Evolutionary conservation across 176 grass and related monocot genomes (phyloP).

Genomic region (Juncus effusus): DNA sequence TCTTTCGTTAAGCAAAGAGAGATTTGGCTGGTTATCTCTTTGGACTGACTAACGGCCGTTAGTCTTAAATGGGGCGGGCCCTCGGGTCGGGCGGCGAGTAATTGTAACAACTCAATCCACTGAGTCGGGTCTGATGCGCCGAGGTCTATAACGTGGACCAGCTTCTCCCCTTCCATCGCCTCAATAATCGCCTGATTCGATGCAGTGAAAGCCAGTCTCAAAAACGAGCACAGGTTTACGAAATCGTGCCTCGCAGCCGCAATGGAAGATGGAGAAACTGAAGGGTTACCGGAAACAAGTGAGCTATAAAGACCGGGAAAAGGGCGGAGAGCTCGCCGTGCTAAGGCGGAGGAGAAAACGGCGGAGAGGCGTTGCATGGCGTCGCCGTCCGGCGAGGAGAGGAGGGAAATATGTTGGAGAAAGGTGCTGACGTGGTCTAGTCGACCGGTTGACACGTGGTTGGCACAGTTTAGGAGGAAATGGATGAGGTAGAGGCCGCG

Average conservation of each 20-base stretch:
- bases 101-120: conserved; percentile 73
- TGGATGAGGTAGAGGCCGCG: conserved; percentile 93
- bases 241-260: conserved; percentile 53
- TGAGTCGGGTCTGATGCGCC: conserved; percentile 61
- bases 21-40: conserved; percentile 45
- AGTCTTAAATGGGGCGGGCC: conserved; percentile 85
- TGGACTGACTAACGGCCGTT: conserved; percentile 55
- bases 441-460: conserved; percentile 31
- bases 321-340: conserved; percentile 54
- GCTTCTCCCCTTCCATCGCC: conserved; percentile 82
- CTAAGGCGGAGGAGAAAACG: conserved; percentile 58
- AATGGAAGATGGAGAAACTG: conserved; percentile 20
- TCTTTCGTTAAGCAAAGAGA: conserved; percentile 63
- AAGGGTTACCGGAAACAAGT: conserved; percentile 34
- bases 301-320: conserved; percentile 66
- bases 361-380: conserved; percentile 93
- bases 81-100: conserved; percentile 52
- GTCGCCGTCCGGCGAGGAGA: conserved; percentile 65
- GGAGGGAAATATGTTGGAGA: conserved; percentile 64
- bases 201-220: conserved; percentile 50
- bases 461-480: conserved; percentile 83
- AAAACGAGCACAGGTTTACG: conserved; percentile 85
- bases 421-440: conserved; percentile 64
- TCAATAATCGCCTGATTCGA: conserved; percentile 76
- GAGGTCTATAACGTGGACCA: conserved; percentile 85